Evolutionary conservation across 1,284 basidiomycete species (phyloP).

Genomic region (Sphaerobolus stellatus): DNA sequence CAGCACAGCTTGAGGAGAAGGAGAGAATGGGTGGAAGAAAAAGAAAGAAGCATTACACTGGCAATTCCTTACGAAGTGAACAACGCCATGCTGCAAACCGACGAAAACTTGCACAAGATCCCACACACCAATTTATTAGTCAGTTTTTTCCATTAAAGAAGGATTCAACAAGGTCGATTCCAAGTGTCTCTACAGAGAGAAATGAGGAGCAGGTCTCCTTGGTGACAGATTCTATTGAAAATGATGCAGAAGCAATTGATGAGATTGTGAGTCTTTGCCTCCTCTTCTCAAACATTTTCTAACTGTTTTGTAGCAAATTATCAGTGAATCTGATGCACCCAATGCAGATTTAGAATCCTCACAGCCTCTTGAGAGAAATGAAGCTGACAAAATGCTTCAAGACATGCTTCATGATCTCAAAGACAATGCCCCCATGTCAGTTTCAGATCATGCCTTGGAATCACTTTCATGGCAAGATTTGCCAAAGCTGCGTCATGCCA

Average conservation of each 20-base stretch:
- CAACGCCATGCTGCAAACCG: neutral
- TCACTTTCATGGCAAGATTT: neutral
- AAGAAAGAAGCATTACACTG: neutral
- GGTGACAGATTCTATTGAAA: neutral
- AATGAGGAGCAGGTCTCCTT: neutral
- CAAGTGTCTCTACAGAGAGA: neutral
- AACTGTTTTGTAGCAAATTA: neutral
- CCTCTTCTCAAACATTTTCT: no score
- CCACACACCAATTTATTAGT: neutral
- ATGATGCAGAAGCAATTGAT: neutral
- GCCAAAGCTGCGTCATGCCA: neutral
- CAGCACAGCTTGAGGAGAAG: neutral
- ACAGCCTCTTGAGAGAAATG: neutral
- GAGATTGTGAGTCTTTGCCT: neutral
- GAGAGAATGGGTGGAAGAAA: neutral
- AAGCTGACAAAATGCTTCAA: neutral
- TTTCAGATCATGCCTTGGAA: neutral
- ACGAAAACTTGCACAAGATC: neutral
- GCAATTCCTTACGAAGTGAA: neutral
- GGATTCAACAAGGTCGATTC: neutral
- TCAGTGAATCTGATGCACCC: neutral
- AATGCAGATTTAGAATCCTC: neutral
- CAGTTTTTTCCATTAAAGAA: neutral
- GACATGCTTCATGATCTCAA: neutral
- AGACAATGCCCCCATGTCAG: neutral